Percentiles rank a stretch among this genome's conserved stretches.
These are phyloP conservation scores for Moniliophthora roreri DNA, from an alignment of 1,284 basidiomycete species.

Conservation along the genomic window DNA sequence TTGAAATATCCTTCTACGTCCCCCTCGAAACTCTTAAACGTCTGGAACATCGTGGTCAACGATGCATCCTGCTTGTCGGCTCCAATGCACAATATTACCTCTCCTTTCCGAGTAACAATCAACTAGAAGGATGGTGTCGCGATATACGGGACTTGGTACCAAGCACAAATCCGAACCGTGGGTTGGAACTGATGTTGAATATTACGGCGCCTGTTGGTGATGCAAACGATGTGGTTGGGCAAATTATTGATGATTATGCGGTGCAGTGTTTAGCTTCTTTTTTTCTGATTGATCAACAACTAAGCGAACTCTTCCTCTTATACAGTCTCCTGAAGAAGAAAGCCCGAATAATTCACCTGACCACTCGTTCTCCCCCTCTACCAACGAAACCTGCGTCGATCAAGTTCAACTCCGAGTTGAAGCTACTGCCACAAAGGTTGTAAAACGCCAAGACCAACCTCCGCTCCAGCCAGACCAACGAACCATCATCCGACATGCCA, in stretches of 20 bases:
- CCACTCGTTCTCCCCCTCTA: neutral
- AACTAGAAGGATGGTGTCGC: conserved; percentile 9
- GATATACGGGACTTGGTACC: neutral
- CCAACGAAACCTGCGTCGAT: too few relatives aligned
- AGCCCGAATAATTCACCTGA: neutral
- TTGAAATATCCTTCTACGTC: conserved; percentile 4
- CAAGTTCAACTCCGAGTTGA: too few relatives aligned
- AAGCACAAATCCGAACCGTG: too few relatives aligned
- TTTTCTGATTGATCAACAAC: neutral
- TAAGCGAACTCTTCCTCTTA: neutral
- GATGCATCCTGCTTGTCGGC: conserved; percentile 8
- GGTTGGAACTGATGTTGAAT: neutral
- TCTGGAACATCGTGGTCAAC: conserved; percentile 2
- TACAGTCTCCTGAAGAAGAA: neutral
- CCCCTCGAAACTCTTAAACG: conserved; percentile 6
- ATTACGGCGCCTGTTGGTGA: too few relatives aligned
- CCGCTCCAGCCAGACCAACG: conserved; percentile 12
- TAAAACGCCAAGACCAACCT: too few relatives aligned
- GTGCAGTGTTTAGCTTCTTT: neutral
- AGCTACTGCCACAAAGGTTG: too few relatives aligned
- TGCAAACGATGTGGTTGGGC: neutral
- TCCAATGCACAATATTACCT: conserved; percentile 8
- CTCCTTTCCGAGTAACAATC: conserved; percentile 8
- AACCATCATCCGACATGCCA: conserved; percentile 16
- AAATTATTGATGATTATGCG: conserved; percentile 7